Evolutionary conservation across 2,329 filamentous ascomycete species (phyloP).

Genomic region (Trichoderma sp.): DNA sequence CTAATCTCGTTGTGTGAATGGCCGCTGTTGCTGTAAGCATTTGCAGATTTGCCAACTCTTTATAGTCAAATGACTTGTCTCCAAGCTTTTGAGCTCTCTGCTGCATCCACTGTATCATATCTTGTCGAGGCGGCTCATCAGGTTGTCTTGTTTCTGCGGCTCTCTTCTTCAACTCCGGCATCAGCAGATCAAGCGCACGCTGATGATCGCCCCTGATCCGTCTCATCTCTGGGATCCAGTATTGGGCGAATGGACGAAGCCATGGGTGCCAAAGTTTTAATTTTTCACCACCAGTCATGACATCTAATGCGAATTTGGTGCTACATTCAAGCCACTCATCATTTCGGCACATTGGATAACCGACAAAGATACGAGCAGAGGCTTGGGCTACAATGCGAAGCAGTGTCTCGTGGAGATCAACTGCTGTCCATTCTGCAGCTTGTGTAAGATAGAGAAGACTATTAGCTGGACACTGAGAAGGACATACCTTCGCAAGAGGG

Average conservation of each 20-base stretch:
- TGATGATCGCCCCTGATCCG: background rate
- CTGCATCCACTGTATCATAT: background rate
- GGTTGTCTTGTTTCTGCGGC: background rate
- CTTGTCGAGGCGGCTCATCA: background rate
- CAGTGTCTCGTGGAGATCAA: background rate
- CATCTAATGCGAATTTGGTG: constrained; percentile 51
- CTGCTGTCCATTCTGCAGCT: background rate
- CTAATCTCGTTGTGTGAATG: constrained; percentile 46
- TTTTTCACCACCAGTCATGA: constrained; percentile 45
- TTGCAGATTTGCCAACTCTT: constrained; percentile 43
- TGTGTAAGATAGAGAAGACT: background rate
- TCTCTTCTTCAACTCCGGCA: background rate
- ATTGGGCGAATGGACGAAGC: constrained; percentile 40
- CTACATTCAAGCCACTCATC: constrained; percentile 56
- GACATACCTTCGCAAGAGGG: background rate
- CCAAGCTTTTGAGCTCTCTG: background rate
- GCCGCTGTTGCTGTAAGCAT: constrained; percentile 46
- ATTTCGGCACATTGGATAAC: constrained; percentile 50
- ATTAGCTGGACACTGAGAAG: background rate
- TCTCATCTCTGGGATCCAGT: background rate
- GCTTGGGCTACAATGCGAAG: background rate
- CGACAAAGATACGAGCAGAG: constrained; percentile 49
- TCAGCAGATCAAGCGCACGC: background rate
- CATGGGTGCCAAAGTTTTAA: background rate
- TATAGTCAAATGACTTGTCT: background rate